Evolutionary conservation across 2,329 filamentous ascomycete species (phyloP), one percentile per base, ranked within the genome.

Genomic region (Penicillium sp.): DNA sequence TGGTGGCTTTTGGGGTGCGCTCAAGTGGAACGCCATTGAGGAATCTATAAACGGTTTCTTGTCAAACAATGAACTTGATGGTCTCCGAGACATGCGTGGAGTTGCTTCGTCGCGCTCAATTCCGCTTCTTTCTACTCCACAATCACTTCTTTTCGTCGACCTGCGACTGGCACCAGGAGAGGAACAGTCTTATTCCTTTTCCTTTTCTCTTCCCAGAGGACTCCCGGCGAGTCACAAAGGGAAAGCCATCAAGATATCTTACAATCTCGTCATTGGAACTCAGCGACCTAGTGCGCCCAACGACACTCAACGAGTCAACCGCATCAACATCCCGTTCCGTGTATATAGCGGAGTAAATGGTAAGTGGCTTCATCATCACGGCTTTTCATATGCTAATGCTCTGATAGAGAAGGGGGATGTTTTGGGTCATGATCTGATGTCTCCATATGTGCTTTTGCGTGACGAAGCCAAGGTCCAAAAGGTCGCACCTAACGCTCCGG

Each of bases 91-190:
- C 71, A 97, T 98, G 91, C 89, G 93, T 63, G 90, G 90, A 3
- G 88, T 90, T 50, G 90, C 89, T 26, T 95, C 89, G 71, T 90
- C 91, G 31, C 93, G 91, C 71, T 89, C 90, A 3, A 88, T 99
- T 44, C 95, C 95, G 0, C 79, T 99, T 47, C 82, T 99, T n/a
- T 95, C 91, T 16, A 98, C 93, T 5, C 93, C 93, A 1, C 95
- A 98, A 76, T 96, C 92, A 2, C 91, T 99, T 59, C 79, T 99
- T 13, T 99, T 99, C 73, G 95, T 99, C 52, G 93, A 99, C 73
- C 79, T 99, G 55, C 87, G 89, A 66, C 83, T 99, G 22, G 88
- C 84, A 7, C 93, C 95, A 0, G 95, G 93, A 1, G 92, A 99
- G 76, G 96, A 91, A 73, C 88, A 86, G 65, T 89, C 87, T 48